Evolutionary conservation across 129 eudicot genomes (phyloP).

Genomic region (Saussurea involucrata): DNA sequence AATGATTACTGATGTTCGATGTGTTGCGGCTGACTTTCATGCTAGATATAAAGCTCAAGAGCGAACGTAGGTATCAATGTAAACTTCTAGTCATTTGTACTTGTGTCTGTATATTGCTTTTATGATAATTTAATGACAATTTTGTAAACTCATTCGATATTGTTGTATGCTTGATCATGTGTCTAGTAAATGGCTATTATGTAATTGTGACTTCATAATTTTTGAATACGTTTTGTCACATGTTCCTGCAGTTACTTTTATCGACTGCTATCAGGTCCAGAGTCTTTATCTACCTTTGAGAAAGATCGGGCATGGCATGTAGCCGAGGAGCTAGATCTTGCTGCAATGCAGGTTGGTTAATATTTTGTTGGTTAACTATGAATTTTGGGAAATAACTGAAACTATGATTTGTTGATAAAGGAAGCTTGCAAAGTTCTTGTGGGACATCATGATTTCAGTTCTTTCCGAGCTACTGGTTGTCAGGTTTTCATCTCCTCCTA

Average conservation of each 20-base stretch:
- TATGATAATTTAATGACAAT: not conserved
- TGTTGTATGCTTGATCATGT: not conserved
- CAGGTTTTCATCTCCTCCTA: constrained; percentile 47
- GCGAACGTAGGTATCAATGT: constrained; percentile 91
- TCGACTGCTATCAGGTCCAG: constrained; percentile 72
- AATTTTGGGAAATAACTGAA: not conserved
- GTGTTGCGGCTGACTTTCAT: constrained; percentile 88
- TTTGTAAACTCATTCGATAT: not conserved
- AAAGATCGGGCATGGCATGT: constrained; percentile 98
- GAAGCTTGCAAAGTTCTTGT: constrained; percentile 85
- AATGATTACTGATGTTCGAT: constrained; percentile 68
- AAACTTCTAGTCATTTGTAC: constrained; percentile 6
- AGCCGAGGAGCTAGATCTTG: constrained; percentile 67
- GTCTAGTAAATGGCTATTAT: not conserved
- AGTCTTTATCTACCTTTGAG: constrained; percentile 69
- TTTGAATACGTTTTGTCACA: not conserved
- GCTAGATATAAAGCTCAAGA: constrained; percentile 93
- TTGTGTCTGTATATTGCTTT: constrained; percentile 2
- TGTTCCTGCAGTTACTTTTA: constrained; percentile 70
- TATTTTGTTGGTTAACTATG: constrained; percentile 4
- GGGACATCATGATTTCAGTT: constrained; percentile 93
- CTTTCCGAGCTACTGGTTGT: constrained; percentile 89
- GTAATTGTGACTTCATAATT: constrained; percentile 3
- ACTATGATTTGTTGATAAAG: constrained; percentile 33
- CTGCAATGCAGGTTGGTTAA: constrained; percentile 71